Percentiles rank a stretch among this genome's conserved stretches.
Conservation (phyloP, 768 basidiomycete species). For the Leccinum rimulosum region DNA sequence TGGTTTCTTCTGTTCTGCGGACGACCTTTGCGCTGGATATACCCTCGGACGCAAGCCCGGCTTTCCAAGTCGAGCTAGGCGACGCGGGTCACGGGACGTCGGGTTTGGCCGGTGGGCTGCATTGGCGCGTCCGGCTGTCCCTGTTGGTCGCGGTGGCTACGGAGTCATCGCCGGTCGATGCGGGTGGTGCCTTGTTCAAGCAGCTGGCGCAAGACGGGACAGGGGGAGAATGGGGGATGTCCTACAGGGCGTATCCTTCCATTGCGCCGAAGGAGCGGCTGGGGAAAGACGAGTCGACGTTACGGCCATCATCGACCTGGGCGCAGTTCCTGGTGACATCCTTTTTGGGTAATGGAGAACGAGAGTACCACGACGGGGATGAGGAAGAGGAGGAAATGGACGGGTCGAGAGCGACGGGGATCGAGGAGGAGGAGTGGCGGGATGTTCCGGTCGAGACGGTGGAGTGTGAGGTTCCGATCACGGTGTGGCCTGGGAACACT, state of each 20-base stretch:
- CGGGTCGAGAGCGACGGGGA: conserved; percentile 43
- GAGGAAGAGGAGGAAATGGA: conserved; percentile 27
- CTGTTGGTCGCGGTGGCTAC: conserved; percentile 76
- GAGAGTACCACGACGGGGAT: conserved; percentile 58
- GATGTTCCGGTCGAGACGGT: conserved; percentile 80
- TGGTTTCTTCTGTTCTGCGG: conserved; percentile 68
- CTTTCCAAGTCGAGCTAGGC: conserved; percentile 68
- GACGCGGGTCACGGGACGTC: conserved; percentile 18
- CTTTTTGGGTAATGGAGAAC: conserved; percentile 40
- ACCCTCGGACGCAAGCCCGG: conserved; percentile 87
- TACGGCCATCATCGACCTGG: conserved; percentile 27
- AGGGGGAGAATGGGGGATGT: conserved; percentile 68
- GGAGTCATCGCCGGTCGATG: conserved; percentile 42
- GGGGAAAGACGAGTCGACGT: conserved; percentile 2
- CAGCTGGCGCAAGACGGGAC: conserved; percentile 55
- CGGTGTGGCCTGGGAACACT: conserved; percentile 87
- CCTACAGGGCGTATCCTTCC: conserved; percentile 57
- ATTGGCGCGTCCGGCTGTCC: conserved; percentile 87
- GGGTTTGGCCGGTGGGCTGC: conserved; percentile 62
- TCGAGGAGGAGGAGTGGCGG: conserved; percentile 60
- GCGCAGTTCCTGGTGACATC: conserved; percentile 41
- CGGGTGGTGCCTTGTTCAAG: conserved; percentile 52
- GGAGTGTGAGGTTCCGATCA: conserved; percentile 90
- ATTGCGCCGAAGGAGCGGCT: conserved; percentile 60
- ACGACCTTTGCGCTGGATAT: conserved; percentile 90